Conservation (phyloP, 176 grass and related monocot genomes). For the Tuctoria greenei region DNA sequence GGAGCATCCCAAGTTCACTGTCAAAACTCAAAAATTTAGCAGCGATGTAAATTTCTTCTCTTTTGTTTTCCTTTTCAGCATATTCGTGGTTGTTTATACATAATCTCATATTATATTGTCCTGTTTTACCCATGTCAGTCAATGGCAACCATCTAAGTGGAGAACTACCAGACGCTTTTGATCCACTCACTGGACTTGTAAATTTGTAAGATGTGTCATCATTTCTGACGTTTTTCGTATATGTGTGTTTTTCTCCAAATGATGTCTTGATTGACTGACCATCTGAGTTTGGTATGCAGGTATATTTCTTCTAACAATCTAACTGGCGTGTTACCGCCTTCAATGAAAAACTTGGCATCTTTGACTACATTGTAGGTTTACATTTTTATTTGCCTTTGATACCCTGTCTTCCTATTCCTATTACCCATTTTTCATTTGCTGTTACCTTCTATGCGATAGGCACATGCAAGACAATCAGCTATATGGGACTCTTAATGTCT, state of each 20-base stretch:
- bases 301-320: constrained; percentile 89
- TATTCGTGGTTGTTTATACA: constrained; percentile 8
- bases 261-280: too few species aligned
- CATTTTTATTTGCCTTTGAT: not conserved
- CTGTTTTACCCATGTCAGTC: constrained; percentile 65
- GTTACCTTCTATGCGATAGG: constrained; percentile 41
- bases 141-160: constrained; percentile 73
- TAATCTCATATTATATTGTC: not conserved
- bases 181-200: too few species aligned
- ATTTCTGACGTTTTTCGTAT: too few species aligned
- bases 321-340: constrained; percentile 64
- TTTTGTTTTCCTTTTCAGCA: not conserved
- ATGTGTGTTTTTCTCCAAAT: too few species aligned
- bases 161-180: too few species aligned
- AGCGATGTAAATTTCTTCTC: constrained; percentile 64
- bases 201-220: too few species aligned
- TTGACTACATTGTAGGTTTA: constrained; percentile 86
- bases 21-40: constrained; percentile 53
- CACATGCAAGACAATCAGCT: too few species aligned
- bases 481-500: constrained; percentile 64
- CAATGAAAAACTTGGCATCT: constrained; percentile 74
- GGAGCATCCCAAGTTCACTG: too few species aligned
- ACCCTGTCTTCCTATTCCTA: not conserved
- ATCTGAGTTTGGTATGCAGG: too few species aligned
- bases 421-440: not conserved